Base-by-base conservation (phyloP, 306 rosid species). In the Vigna radiata region DNA sequence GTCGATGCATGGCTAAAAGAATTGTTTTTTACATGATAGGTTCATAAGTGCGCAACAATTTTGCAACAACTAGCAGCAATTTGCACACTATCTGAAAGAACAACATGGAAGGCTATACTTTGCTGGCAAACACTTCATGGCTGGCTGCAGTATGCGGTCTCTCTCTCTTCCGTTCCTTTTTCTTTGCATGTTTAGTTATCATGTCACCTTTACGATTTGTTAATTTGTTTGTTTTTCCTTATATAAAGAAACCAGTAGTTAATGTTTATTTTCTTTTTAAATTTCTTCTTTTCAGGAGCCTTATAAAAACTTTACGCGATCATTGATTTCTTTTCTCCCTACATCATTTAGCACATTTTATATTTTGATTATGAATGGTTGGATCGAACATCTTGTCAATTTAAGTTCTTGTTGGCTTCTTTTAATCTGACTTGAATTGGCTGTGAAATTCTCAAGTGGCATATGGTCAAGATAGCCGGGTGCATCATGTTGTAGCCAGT, bases 31-130 rank as follows among this genome's bases (percentile, higher is more conserved):
- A 61, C 60, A 36, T 72, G 33, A 37, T 86, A 94, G 98, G 98
- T 94, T 84, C 98, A 94, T 87, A 94, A 94, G 85, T 91, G 98
- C 84, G 97, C 98, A 31, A 91, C 98, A 76, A 85, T 94, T 83
- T 85, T 94, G 85, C 98, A 94, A 84, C 97, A 91, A 74, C 85
- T 94, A 83, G 96, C 98, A 36, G 96, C 96, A 75, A 73, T 90
- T 37, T 92, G 98, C 88, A 92, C 86, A 79, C 73, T 94, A 81
- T 88, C 96, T 4, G 97, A 89, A 87, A 84, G 93, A 87, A 90
- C 95, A 39, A 82, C 90, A 0, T 88, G 90, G 93, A 92, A 90
- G 81, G 68, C 90, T 80, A 77, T 88, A 48, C 91, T 92, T 76
- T 83, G 87, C 79, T 87, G 97, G 98, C 90, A 91, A 89, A 90